Percentiles rank a stretch among this genome's conserved stretches.
These are phyloP conservation scores for Candida argentea DNA, from an alignment of 805 yeast species.

Conservation along the genomic window DNA sequence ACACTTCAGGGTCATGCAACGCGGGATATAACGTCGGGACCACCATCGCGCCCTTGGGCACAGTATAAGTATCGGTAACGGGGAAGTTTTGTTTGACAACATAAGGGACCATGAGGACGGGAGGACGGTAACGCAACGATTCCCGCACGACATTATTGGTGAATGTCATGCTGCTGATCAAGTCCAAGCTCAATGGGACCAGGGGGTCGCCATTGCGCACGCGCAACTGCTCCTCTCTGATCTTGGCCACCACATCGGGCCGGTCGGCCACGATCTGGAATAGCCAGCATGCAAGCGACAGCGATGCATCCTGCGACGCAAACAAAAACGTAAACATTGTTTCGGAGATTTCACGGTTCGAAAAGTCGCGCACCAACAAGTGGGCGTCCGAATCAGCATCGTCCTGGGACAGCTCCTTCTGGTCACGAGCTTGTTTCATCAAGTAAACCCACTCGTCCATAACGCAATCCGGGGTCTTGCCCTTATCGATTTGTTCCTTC, in stretches of 20 bases:
- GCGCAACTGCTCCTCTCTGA: conserved; percentile 84
- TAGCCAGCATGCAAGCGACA: conserved; percentile 95
- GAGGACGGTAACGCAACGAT: conserved; percentile 90
- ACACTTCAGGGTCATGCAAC: conserved; percentile 94
- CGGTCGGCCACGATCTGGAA: conserved; percentile 94
- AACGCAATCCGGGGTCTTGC: conserved; percentile 76
- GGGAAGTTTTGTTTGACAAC: conserved; percentile 84
- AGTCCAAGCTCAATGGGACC: conserved; percentile 50
- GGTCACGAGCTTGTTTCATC: conserved; percentile 65
- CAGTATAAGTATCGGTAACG: conserved; percentile 71
- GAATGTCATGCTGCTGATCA: conserved; percentile 80
- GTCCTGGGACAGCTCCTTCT: conserved; percentile 35
- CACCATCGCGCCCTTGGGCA: conserved; percentile 95
- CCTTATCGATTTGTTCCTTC: conserved; percentile 65
- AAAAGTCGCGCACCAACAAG: conserved; percentile 66
- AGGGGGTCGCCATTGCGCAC: conserved; percentile 73
- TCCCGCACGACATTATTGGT: conserved; percentile 89
- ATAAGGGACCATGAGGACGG: conserved; percentile 97
- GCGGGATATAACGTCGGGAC: conserved; percentile 95
- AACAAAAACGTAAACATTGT: conserved; percentile 93
- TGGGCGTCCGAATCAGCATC: conserved; percentile 45
- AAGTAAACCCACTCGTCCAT: conserved; percentile 91
- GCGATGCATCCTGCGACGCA: conserved; percentile 97
- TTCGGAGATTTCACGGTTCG: conserved; percentile 88
- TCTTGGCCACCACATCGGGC: conserved; percentile 78